Evolutionary conservation across 768 basidiomycete species (phyloP).

Genomic region (Amyloporia xantha): DNA sequence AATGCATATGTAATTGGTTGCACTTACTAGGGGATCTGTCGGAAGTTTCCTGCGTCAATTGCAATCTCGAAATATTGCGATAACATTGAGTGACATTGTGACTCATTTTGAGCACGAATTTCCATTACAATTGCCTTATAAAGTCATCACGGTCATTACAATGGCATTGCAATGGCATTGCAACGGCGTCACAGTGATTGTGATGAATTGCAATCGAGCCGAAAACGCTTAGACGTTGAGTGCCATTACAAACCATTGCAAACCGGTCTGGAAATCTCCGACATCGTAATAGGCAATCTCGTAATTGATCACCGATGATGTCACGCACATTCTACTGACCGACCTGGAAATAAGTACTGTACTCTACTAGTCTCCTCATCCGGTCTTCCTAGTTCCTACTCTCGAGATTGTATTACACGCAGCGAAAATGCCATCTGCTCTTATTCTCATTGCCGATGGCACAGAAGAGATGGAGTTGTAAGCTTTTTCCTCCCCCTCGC

Average conservation of each 20-base stretch:
- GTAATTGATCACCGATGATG: not conserved
- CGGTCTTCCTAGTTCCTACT: not conserved
- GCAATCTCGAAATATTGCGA: not conserved
- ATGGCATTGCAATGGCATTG: too few relatives aligned
- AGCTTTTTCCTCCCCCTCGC: slow-evolving; percentile 17
- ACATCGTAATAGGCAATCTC: not conserved
- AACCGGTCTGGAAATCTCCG: not conserved
- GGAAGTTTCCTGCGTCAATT: not conserved
- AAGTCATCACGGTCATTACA: too few relatives aligned
- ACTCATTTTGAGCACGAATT: not conserved
- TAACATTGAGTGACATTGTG: not conserved
- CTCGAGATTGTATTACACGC: not conserved
- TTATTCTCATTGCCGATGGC: slow-evolving; percentile 73
- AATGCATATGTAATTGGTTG: too few relatives aligned
- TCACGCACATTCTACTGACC: not conserved
- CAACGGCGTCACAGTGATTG: too few relatives aligned
- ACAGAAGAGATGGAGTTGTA: slow-evolving; percentile 91
- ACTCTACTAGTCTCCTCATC: not conserved
- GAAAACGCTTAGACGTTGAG: too few relatives aligned
- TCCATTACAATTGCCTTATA: not conserved
- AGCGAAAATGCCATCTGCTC: slow-evolving; percentile 40
- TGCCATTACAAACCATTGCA: not conserved
- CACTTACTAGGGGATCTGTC: not conserved
- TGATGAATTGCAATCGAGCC: too few relatives aligned
- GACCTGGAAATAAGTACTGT: not conserved